Evolutionary conservation across 2,329 filamentous ascomycete genomes (phyloP), one percentile per base, ranked within the genome.

Genomic region (Macroventuria anomochaeta): DNA sequence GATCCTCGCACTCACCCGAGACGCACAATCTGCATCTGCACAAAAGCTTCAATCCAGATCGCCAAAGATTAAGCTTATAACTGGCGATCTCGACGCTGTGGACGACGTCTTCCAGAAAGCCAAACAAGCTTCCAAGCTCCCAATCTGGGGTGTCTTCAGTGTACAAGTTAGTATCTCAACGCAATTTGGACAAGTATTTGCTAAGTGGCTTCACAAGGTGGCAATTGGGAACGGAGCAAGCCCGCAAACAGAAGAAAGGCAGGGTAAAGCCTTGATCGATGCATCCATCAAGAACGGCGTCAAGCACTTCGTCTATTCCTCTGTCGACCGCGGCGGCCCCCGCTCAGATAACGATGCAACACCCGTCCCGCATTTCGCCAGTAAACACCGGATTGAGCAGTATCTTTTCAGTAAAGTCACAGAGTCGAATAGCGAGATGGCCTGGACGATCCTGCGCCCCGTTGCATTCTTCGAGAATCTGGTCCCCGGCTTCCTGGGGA

Each of bases 401-500:
- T 77, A 88, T 55, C 79, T 89, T 8, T 73, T 81, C 17, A 33
- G 38, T n/a, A 53, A 48, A 10, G 26, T 51, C 5, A 17, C n/a
- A 8, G 72, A 79, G 13, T n/a, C n/a, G n/a, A n/a, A n/a, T n/a
- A 69, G 66, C 7, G 68, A 69, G 5, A 84, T 85, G 82, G 71
- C 67, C 3, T 88, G 81, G 79, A 85, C 82, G 0, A 79, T 88
- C 21, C 73, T 88, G 0, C 81, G 85, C 2, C 85, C 85, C 0
- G 80, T 81, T 0, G 82, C 80, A 1, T 88, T 88, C 70, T 81
- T 84, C 69, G 85, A 88, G 15, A 85, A 86, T 69, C 57, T 82
- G 3, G 68, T 64, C 1, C 69, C 76, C 0, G 71, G 73, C 20
- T 79, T 82, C 59, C 46, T 77, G 3, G 79, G 80, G 8, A 78